Conservation (phyloP, 1,284 basidiomycete genomes). For the Ganoderma boninense region DNA sequence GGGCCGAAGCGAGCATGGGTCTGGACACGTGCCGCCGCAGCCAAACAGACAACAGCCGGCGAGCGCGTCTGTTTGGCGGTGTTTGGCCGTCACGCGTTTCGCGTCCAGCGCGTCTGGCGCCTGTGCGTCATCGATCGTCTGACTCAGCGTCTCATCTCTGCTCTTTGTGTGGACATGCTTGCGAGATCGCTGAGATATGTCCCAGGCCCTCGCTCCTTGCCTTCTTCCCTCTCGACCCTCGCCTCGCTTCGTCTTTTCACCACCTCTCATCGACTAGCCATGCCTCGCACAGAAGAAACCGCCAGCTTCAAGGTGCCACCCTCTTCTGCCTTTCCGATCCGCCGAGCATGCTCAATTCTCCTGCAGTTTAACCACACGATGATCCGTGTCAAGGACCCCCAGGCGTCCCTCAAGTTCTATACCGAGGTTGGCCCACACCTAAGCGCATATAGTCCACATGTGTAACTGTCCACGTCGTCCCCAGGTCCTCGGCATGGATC, state of each 20-base stretch:
- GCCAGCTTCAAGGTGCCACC: slow-evolving; percentile 65
- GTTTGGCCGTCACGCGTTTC: slow-evolving; percentile 35
- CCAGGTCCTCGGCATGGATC: slow-evolving; percentile 87
- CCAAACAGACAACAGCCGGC: slow-evolving; percentile 28
- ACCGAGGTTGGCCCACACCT: slow-evolving; percentile 53
- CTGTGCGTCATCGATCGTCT: slow-evolving; percentile 24
- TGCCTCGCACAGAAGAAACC: slow-evolving; percentile 74
- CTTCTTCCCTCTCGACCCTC: neutral
- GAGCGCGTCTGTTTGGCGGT: slow-evolving; percentile 37
- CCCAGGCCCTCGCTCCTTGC: neutral
- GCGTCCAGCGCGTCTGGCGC: slow-evolving; percentile 15
- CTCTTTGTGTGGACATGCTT: slow-evolving; percentile 1
- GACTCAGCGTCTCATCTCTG: neutral
- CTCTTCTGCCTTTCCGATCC: neutral
- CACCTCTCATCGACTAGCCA: slow-evolving; percentile 39
- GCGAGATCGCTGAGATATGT: neutral
- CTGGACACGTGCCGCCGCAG: slow-evolving; percentile 6
- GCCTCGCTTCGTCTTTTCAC: slow-evolving; percentile 7
- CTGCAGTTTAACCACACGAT: slow-evolving; percentile 89
- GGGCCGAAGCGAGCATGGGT: neutral
- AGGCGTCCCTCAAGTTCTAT: slow-evolving; percentile 82
- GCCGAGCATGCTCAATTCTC: slow-evolving; percentile 1
- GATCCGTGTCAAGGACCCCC: slow-evolving; percentile 91
- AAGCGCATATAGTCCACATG: neutral
- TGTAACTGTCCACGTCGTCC: slow-evolving; percentile 6